phyloP scores from a whole-genome alignment of 495 filamentous ascomycete genomes.

The Pyronema domesticum region DNA sequence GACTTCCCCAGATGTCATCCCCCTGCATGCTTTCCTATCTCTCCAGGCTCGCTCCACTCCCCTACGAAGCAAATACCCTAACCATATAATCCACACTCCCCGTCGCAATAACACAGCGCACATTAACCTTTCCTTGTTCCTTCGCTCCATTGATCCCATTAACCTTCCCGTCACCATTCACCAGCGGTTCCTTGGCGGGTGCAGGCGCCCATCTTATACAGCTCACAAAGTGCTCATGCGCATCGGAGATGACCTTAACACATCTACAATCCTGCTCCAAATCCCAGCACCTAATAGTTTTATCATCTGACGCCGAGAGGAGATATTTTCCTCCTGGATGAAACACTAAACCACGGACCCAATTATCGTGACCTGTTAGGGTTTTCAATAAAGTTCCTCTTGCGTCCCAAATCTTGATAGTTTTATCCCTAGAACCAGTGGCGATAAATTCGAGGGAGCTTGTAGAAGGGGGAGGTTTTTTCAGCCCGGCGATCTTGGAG shows the following conservation, averaged over 20 bases:
- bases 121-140: slow-evolving; percentile 27
- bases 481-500: slow-evolving; percentile 62
- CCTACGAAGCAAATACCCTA: slow-evolving; percentile 36
- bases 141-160: slow-evolving; percentile 39
- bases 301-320: slow-evolving; percentile 71
- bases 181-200: slow-evolving; percentile 38
- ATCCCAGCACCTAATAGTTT: slow-evolving; percentile 90
- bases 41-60: not conserved
- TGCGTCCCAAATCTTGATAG: slow-evolving; percentile 76
- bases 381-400: slow-evolving; percentile 77
- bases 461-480: slow-evolving; percentile 55
- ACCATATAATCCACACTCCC: slow-evolving; percentile 45
- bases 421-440: slow-evolving; percentile 80
- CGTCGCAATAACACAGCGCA: slow-evolving; percentile 45
- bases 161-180: slow-evolving; percentile 34
- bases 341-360: slow-evolving; percentile 75
- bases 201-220: slow-evolving; percentile 86
- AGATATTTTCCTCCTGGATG: slow-evolving; percentile 92
- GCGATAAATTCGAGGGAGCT: slow-evolving; percentile 78
- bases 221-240: slow-evolving; percentile 72
- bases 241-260: slow-evolving; percentile 63
- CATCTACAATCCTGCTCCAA: slow-evolving; percentile 75
- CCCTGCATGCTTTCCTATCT: too few relatives aligned
- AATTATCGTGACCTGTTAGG: slow-evolving; percentile 84
- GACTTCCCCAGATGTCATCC: too few relatives aligned